phyloP scores from a whole-genome alignment of 2,329 filamentous ascomycete genomes.

The Neoascochyta sp. region DNA sequence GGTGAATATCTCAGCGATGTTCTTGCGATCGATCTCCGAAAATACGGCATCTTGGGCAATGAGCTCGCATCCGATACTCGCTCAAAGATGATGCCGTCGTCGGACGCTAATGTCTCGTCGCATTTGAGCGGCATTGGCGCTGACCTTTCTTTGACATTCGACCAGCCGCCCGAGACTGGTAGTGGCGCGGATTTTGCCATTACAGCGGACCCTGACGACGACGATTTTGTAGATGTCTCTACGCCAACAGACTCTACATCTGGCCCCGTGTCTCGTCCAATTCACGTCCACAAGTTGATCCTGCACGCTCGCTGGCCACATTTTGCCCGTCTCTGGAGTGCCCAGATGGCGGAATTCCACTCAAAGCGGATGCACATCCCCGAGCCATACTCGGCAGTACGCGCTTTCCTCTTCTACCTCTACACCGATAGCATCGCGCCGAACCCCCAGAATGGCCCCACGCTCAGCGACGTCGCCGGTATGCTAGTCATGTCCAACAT shows the following conservation, averaged over 20 bases:
- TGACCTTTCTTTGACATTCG: slow-evolving; percentile 83
- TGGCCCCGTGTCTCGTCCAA: slow-evolving; percentile 62
- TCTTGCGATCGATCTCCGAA: slow-evolving; percentile 85
- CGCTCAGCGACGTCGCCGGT: slow-evolving; percentile 80
- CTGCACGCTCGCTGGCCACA: slow-evolving; percentile 95
- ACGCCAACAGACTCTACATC: slow-evolving; percentile 40
- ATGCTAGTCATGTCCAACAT: slow-evolving; percentile 97
- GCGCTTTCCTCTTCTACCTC: slow-evolving; percentile 90
- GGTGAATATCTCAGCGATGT: slow-evolving; percentile 95
- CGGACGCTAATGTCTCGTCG: slow-evolving; percentile 52
- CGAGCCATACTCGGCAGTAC: slow-evolving; percentile 90
- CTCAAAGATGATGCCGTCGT: slow-evolving; percentile 45
- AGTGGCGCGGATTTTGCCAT: slow-evolving; percentile 89
- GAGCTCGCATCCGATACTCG: slow-evolving; percentile 51
- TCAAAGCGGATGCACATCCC: slow-evolving; percentile 97
- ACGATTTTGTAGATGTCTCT: slow-evolving; percentile 60
- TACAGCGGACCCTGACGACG: slow-evolving; percentile 76
- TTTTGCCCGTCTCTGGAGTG: slow-evolving; percentile 84
- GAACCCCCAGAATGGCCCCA: slow-evolving; percentile 47
- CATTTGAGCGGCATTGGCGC: slow-evolving; percentile 66
- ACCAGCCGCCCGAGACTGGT: slow-evolving; percentile 76
- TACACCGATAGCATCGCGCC: slow-evolving; percentile 84
- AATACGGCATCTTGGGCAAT: slow-evolving; percentile 86
- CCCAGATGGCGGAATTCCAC: slow-evolving; percentile 97
- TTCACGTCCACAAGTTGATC: slow-evolving; percentile 93